These are phyloP conservation scores for Crepidotus variabilis DNA, from an alignment of 768 basidiomycete species.

Conservation along the genomic window DNA sequence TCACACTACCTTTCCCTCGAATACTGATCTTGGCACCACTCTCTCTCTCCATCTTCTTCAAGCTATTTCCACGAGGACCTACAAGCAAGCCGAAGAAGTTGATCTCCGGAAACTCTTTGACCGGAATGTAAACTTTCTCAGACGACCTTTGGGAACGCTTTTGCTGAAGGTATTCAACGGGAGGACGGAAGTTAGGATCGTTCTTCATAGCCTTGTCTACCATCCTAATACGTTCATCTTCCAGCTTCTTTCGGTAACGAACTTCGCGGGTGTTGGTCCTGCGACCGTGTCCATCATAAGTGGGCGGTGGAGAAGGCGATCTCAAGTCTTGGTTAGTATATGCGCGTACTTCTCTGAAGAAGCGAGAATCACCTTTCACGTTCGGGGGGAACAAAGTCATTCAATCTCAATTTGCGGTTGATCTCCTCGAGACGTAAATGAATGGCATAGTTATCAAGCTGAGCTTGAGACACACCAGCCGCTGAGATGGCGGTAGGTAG, in stretches of 20 bases:
- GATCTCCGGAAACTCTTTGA: constrained; percentile 99
- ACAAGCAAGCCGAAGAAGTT: constrained; percentile 99
- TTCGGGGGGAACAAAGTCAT: constrained; percentile 95
- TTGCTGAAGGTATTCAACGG: constrained; percentile 93
- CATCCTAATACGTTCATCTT: constrained; percentile 87
- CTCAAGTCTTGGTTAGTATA: constrained; percentile 36
- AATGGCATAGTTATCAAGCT: constrained; percentile 97
- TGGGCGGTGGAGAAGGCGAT: constrained; percentile 95
- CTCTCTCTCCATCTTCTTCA: constrained; percentile 99
- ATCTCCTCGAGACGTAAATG: constrained; percentile 97
- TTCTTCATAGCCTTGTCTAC: constrained; percentile 97
- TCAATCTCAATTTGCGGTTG: constrained; percentile 88
- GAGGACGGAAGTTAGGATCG: constrained; percentile 96
- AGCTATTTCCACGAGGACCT: constrained; percentile 95
- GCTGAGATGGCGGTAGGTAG: constrained; percentile 92
- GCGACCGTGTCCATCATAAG: constrained; percentile 96
- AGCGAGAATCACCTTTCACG: constrained; percentile 68
- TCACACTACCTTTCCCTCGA: constrained; percentile 96
- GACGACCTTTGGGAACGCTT: constrained; percentile 91
- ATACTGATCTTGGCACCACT: constrained; percentile 99
- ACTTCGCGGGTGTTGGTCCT: constrained; percentile 98
- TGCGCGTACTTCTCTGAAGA: constrained; percentile 13
- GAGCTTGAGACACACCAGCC: constrained; percentile 89
- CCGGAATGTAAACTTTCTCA: constrained; percentile 99
- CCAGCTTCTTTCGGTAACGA: constrained; percentile 93